Conservation (phyloP, 805 yeast genomes). For the Candida vaughaniae region DNA sequence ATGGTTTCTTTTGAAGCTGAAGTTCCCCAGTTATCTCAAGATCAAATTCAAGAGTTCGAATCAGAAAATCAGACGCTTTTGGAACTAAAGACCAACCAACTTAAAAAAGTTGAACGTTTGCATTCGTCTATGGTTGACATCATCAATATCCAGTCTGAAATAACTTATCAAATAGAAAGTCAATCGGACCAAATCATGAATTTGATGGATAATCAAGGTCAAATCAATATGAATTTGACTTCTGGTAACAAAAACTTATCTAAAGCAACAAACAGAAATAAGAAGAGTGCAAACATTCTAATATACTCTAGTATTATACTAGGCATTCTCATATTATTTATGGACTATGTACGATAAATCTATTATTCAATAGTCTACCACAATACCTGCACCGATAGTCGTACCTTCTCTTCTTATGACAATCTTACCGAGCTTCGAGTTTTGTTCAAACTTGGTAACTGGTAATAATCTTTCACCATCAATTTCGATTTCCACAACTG, state of each 20-base stretch:
- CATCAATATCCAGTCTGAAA: slow-evolving; percentile 69
- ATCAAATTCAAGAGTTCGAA: slow-evolving; percentile 57
- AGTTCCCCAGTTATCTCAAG: slow-evolving; percentile 36
- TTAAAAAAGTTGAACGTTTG: slow-evolving; percentile 57
- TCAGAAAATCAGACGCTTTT: slow-evolving; percentile 59
- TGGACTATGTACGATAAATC: slow-evolving; percentile 29
- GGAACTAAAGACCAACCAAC: slow-evolving; percentile 55
- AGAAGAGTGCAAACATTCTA: slow-evolving; percentile 40
- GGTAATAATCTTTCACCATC: slow-evolving; percentile 51
- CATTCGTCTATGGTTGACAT: slow-evolving; percentile 70
- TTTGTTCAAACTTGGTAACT: slow-evolving; percentile 46
- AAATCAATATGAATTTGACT: slow-evolving; percentile 60
- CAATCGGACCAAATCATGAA: slow-evolving; percentile 71
- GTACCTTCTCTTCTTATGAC: slow-evolving; percentile 68
- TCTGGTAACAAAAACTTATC: slow-evolving; percentile 71
- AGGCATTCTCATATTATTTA: slow-evolving; percentile 33
- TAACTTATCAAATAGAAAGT: slow-evolving; percentile 65
- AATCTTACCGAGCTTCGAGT: slow-evolving; percentile 59
- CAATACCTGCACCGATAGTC: slow-evolving; percentile 67
- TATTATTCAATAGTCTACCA: slow-evolving; percentile 20
- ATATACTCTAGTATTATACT: slow-evolving; percentile 32
- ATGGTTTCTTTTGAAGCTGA: slow-evolving; percentile 10
- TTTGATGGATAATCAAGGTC: slow-evolving; percentile 65
- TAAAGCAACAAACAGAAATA: slow-evolving; percentile 66
- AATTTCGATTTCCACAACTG: slow-evolving; percentile 55